Evolutionary conservation across 257 asterid genomes (phyloP).

Genomic region (Nicotiana knightiana): DNA sequence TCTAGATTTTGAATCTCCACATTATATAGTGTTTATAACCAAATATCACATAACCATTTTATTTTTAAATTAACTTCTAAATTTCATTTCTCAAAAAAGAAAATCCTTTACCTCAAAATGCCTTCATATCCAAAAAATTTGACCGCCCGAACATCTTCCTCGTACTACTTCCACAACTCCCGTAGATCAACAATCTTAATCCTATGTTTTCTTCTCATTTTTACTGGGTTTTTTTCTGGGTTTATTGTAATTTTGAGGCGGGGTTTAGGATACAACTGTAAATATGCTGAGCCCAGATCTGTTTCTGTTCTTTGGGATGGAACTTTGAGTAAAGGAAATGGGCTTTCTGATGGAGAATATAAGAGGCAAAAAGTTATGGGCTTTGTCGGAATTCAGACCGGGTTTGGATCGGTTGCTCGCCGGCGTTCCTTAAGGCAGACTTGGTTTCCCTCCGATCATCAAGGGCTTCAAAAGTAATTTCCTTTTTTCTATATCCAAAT

Average conservation of each 20-base stretch:
- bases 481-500: neutral
- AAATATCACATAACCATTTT: no score
- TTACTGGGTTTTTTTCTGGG: slow-evolving; percentile 51
- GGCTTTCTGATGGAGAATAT: slow-evolving; percentile 28
- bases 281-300: slow-evolving; percentile 3
- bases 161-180: slow-evolving; percentile 7
- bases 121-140: slow-evolving; percentile 74
- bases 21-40: no score
- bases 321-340: slow-evolving; percentile 45
- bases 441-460: slow-evolving; percentile 91
- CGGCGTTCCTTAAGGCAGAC: slow-evolving; percentile 72
- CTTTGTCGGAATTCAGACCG: slow-evolving; percentile 91
- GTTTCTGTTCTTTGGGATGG: slow-evolving; percentile 2
- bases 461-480: slow-evolving; percentile 61
- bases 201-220: slow-evolving; percentile 38
- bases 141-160: slow-evolving; percentile 46
- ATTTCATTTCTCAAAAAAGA: neutral
- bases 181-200: slow-evolving; percentile 47
- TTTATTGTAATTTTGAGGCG: slow-evolving; percentile 34
- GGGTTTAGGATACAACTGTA: slow-evolving; percentile 24
- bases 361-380: slow-evolving; percentile 87
- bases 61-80: no score
- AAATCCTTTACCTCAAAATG: slow-evolving; percentile 23
- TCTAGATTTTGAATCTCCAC: no score
- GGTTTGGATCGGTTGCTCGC: slow-evolving; percentile 77